Conservation (phyloP, 2,329 filamentous ascomycete genomes). For the Alternaria viburni region DNA sequence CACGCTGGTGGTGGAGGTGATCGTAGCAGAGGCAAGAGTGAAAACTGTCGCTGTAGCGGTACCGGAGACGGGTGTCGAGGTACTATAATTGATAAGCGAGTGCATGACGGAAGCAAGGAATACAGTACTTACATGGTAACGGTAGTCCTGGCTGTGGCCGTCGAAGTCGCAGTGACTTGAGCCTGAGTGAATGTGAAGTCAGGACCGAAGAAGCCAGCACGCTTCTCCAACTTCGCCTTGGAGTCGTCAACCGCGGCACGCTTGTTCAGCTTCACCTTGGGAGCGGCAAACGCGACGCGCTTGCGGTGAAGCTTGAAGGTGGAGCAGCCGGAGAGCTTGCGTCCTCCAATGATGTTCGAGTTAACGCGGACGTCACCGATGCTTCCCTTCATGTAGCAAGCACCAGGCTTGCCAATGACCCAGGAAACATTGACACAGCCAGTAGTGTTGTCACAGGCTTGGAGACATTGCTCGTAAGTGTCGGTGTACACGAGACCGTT, state of each 20-base stretch:
- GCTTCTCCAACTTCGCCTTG: neutral
- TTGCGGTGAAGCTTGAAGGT: conserved; percentile 18
- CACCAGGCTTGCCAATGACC: conserved; percentile 14
- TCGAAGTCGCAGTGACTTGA: neutral
- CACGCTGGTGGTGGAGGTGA: neutral
- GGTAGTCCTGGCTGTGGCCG: neutral
- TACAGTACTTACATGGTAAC: neutral
- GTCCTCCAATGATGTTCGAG: conserved; percentile 27
- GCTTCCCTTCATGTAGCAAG: conserved; percentile 36
- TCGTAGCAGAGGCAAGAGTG: neutral
- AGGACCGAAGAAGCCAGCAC: neutral
- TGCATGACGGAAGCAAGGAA: neutral
- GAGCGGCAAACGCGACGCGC: conserved; percentile 5
- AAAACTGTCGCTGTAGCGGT: neutral
- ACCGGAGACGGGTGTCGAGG: neutral
- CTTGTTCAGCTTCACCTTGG: conserved; percentile 1
- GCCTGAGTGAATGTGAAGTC: conserved; percentile 2
- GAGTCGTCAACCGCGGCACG: conserved; percentile 1
- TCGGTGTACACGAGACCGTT: conserved; percentile 10
- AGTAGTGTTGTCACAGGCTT: conserved; percentile 24
- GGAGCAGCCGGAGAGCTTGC: conserved; percentile 14
- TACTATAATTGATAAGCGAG: conserved; percentile 1
- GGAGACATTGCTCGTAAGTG: conserved; percentile 23
- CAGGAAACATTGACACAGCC: conserved; percentile 33
- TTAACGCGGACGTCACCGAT: conserved; percentile 12